Evolutionary conservation across 1,284 basidiomycete species (phyloP), one percentile per base, ranked within the genome.

Genomic region (Trichosporon sp.): DNA sequence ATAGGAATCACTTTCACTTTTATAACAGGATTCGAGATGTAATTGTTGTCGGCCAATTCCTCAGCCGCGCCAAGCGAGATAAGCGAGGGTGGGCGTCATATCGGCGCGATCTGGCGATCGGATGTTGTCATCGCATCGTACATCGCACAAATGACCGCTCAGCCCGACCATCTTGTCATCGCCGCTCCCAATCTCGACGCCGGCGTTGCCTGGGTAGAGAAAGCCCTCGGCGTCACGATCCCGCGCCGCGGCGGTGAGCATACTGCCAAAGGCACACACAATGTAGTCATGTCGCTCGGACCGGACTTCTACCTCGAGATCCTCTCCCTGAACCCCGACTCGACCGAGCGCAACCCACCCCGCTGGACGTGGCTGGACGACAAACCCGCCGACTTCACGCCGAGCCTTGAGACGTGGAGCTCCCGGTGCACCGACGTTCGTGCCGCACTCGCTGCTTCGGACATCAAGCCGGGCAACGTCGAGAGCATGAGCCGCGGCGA

Each of bases 111-210:
- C 36, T 19, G 36, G 19, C 36, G 16, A n/a, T 37, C 40, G 19
- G 14, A 44, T 44, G 40, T 44, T 23, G 27, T 40, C 60, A 31
- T 31, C 36, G 40, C 29, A n/a, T n/a, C n/a, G n/a, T n/a, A n/a
- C n/a, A n/a, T 46, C 25, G 0, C 19, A 52, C 33, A 25, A n/a
- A 64, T 60, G 59, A 58, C 57, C 25, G 37, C 49, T 25, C 19
- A 59, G 13, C 40, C 40, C 32, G 63, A 64, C 56, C 63, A 64
- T 56, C 54, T 64, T 25, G 59, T 64, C 40, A 27, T 64, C 56
- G 34, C 59, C 19, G 63, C 63, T 0, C 25, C 40, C 21, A 52
- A 40, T 2, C 59, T 64, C 33, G 63, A 57, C 14, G 40, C 29
- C 7, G 63, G 63, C 33, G 56, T 64, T 19, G 59, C 34, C 5